Percentiles rank a stretch among this genome's conserved stretches.
phyloP scores from a whole-genome alignment of 2,329 filamentous ascomycete genomes.

The Ceratocystis cubensis region DNA sequence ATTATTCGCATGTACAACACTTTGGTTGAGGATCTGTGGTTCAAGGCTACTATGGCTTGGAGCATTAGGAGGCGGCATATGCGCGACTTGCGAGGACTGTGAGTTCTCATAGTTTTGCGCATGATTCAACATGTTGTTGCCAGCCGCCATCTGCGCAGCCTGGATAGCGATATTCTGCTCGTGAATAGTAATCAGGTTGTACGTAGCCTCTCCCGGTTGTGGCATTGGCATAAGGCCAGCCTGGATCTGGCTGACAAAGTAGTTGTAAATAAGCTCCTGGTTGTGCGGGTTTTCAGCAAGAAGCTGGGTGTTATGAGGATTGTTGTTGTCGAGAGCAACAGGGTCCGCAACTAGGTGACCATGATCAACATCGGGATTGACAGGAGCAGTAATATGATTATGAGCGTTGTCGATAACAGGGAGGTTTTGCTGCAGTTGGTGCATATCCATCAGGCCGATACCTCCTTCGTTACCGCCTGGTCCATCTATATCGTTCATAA shows the following conservation, averaged over 20 bases:
- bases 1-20: no score
- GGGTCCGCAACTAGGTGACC: neutral
- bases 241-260: conserved; percentile 1
- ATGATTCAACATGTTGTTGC: neutral
- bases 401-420: neutral
- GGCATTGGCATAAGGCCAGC: conserved; percentile 2
- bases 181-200: conserved; percentile 1
- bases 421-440: conserved; percentile 7
- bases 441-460: conserved; percentile 1
- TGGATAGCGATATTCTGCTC: conserved; percentile 6
- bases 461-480: neutral
- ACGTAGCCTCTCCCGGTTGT: neutral
- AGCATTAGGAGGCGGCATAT: neutral
- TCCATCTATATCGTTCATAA: neutral
- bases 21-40: neutral
- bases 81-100: neutral
- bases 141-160: conserved; percentile 4
- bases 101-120: neutral
- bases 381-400: neutral
- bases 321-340: neutral
- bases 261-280: neutral
- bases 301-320: neutral
- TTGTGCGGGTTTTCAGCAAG: neutral
- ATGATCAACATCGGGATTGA: neutral
- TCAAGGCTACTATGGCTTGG: neutral